phyloP scores from a whole-genome alignment of 148 eudicot genomes.

The Amaranthus palmeri region DNA sequence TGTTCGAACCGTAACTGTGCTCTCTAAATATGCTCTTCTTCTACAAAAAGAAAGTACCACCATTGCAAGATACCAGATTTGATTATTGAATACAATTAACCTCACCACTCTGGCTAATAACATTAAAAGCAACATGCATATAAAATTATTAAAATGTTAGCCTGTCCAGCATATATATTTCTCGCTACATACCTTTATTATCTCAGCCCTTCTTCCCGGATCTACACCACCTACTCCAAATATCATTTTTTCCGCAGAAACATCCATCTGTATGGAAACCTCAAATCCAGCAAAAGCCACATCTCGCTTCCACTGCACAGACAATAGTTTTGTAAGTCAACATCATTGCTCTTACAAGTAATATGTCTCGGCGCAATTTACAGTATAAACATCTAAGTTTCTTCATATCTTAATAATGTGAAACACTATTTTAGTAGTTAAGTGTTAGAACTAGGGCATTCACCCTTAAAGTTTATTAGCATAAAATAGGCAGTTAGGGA shows the following conservation, averaged over 20 bases:
- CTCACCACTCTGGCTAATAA: not conserved
- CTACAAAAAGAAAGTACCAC: not conserved
- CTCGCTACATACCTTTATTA: conserved; percentile 53
- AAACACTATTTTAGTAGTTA: not conserved
- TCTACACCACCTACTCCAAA: conserved; percentile 73
- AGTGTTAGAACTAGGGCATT: no score
- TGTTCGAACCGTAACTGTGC: not conserved
- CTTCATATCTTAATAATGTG: not conserved
- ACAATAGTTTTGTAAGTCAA: not conserved
- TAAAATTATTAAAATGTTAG: not conserved
- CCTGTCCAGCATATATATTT: not conserved
- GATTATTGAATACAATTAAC: not conserved
- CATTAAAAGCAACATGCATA: not conserved
- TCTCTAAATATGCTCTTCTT: no score
- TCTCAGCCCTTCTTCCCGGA: conserved; percentile 75
- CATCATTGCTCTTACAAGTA: not conserved
- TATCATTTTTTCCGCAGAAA: conserved; percentile 96
- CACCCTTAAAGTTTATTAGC: no score
- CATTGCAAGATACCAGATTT: not conserved
- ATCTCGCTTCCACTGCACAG: conserved; percentile 88
- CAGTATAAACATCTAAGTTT: not conserved
- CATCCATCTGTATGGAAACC: conserved; percentile 92
- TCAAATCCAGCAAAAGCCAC: conserved; percentile 98
- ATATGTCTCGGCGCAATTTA: not conserved
- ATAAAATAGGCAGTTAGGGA: no score